A percentile compares a stretch with the other conserved stretches of the same genome.
Evolutionary conservation across 2,329 filamentous ascomycete species (phyloP).

Genomic region (Alternaria sp.): DNA sequence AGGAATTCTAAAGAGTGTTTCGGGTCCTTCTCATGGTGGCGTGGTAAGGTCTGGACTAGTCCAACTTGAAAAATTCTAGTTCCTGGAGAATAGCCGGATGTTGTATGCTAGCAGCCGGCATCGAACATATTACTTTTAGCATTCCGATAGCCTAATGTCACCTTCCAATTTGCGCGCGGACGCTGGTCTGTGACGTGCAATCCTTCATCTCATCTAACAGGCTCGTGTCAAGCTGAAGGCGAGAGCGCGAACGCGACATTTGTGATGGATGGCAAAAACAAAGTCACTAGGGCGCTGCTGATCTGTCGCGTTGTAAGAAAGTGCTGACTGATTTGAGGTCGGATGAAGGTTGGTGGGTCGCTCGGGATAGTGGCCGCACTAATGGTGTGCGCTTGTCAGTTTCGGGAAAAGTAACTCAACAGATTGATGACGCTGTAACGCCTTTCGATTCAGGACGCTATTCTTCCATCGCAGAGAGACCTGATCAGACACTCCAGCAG

Average conservation of each 20-base stretch:
- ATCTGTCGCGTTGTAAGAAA: background rate
- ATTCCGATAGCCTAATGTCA: background rate
- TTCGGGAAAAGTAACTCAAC: background rate
- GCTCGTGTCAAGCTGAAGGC: background rate
- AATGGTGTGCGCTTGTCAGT: constrained; percentile 3
- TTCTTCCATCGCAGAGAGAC: background rate
- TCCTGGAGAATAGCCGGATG: background rate
- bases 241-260: background rate
- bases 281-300: background rate
- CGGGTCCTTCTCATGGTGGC: background rate
- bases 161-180: background rate
- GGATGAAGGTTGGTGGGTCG: constrained; percentile 7
- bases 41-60: background rate
- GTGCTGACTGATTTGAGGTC: constrained; percentile 9
- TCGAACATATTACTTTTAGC: background rate
- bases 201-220: background rate
- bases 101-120: background rate
- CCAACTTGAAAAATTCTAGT: background rate
- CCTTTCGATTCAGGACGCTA: constrained; percentile 1
- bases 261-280: background rate
- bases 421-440: constrained; percentile 15
- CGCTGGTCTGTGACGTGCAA: background rate
- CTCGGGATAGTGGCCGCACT: constrained; percentile 2
- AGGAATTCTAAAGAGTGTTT: too few relatives aligned
- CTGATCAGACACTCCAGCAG: background rate